Conservation (phyloP, 164 flowering plant species). For the Nymphaea thermarum region DNA sequence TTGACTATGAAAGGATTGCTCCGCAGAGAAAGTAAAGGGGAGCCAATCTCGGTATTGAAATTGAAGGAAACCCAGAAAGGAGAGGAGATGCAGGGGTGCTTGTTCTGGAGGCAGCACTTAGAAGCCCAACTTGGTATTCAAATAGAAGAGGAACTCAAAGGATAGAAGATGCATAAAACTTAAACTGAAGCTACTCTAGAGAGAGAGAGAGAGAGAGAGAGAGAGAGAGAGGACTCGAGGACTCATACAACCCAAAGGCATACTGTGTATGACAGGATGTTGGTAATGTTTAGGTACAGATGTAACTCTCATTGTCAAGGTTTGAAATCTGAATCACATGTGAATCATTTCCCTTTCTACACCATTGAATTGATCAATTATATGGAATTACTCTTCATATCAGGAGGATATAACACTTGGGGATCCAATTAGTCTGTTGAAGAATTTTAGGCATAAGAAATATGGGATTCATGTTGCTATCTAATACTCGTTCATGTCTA, state of each 20-base stretch:
- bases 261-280: constrained; percentile 96
- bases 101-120: too few relatives aligned
- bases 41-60: background rate
- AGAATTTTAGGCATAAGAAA: background rate
- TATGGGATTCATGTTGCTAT: too few relatives aligned
- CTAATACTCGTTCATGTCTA: too few relatives aligned
- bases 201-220: too few relatives aligned
- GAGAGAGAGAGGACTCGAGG: background rate
- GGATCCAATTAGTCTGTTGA: background rate
- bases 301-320: background rate
- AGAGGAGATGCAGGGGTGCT: too few relatives aligned
- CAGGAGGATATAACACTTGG: background rate
- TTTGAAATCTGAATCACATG: background rate
- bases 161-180: too few relatives aligned
- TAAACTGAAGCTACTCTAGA: background rate
- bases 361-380: background rate
- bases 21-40: background rate
- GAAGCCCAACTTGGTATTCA: too few relatives aligned
- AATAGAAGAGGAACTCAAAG: too few relatives aligned
- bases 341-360: background rate
- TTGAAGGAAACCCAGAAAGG: too few relatives aligned
- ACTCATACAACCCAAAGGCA: constrained; percentile 35
- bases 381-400: too few relatives aligned
- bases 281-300: constrained; percentile 91
- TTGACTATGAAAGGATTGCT: background rate